Percentiles rank a stretch among this genome's conserved stretches.
Conservation (phyloP, 116 monocot genomes). For the Iris pallida region DNA sequence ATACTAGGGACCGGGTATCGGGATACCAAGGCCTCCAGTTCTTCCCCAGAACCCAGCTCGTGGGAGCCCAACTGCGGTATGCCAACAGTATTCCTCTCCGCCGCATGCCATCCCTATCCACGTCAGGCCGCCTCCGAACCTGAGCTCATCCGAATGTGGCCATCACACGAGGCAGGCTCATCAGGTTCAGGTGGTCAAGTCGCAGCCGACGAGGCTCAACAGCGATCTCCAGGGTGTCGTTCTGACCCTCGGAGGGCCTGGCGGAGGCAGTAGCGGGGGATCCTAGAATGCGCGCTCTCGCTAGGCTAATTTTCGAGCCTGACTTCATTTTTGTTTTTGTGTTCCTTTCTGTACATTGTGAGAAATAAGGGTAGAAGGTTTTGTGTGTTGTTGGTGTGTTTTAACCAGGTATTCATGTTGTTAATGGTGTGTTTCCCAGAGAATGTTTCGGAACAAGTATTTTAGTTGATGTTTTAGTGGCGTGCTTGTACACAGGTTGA, state of each 20-base stretch:
- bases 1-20: conserved; percentile 30
- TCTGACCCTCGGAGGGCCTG: conserved; percentile 77
- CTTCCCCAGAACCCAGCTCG: conserved; percentile 22
- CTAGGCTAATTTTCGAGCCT: too few relatives aligned
- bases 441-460: too few relatives aligned
- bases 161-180: conserved; percentile 21
- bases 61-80: conserved; percentile 15
- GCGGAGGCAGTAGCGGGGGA: conserved; percentile 16
- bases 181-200: conserved; percentile 23
- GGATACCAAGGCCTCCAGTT: conserved; percentile 15
- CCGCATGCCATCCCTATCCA: conserved; percentile 37
- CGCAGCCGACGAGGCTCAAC: conserved; percentile 31
- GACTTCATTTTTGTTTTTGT: too few relatives aligned
- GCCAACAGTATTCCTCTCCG: conserved; percentile 23
- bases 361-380: too few relatives aligned
- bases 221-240: conserved; percentile 77
- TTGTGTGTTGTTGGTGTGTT: too few relatives aligned
- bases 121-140: conserved; percentile 15
- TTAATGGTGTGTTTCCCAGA: too few relatives aligned
- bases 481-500: too few relatives aligned
- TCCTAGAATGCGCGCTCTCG: too few relatives aligned
- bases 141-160: conserved; percentile 15
- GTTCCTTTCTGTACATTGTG: too few relatives aligned
- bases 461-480: too few relatives aligned
- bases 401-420: too few relatives aligned